Percentiles rank a stretch among this genome's conserved stretches.
phyloP scores from a whole-genome alignment of 257 asterid species.

The Lycium ferocissimum region DNA sequence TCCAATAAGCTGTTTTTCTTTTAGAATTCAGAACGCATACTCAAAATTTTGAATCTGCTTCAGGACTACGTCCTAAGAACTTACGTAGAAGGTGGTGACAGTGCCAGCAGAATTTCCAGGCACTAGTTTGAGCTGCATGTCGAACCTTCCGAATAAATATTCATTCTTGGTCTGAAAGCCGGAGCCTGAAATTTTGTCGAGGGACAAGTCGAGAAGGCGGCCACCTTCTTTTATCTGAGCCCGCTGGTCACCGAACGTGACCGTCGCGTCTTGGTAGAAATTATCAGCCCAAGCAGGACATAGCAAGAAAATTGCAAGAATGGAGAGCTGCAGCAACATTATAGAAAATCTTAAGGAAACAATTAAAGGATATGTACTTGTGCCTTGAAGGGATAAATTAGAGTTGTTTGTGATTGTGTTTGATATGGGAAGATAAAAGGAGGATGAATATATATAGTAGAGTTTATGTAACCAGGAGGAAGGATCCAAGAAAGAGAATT shows the following conservation, averaged over 20 bases:
- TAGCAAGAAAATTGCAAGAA: neutral
- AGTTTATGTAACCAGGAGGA: neutral
- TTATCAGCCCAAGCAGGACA: slow-evolving; percentile 37
- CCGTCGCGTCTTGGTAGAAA: slow-evolving; percentile 44
- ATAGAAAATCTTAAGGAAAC: neutral
- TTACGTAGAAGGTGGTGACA: slow-evolving; percentile 55
- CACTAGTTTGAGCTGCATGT: slow-evolving; percentile 40
- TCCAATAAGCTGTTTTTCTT: no score
- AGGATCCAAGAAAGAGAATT: neutral
- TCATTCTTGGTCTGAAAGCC: slow-evolving; percentile 59
- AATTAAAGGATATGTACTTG: neutral
- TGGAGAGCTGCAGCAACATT: neutral
- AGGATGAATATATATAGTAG: neutral
- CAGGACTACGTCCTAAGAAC: neutral
- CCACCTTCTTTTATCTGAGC: slow-evolving; percentile 48
- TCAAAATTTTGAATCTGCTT: no score
- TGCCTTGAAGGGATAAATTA: neutral
- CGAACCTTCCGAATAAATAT: slow-evolving; percentile 38
- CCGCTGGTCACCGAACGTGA: slow-evolving; percentile 49
- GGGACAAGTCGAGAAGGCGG: slow-evolving; percentile 37
- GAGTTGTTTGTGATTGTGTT: neutral
- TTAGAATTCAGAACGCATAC: no score
- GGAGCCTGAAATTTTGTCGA: slow-evolving; percentile 53
- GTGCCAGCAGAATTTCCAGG: slow-evolving; percentile 57
- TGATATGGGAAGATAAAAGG: neutral